Conservation (phyloP, 2,329 filamentous ascomycete species). For the Penicillium sp. region DNA sequence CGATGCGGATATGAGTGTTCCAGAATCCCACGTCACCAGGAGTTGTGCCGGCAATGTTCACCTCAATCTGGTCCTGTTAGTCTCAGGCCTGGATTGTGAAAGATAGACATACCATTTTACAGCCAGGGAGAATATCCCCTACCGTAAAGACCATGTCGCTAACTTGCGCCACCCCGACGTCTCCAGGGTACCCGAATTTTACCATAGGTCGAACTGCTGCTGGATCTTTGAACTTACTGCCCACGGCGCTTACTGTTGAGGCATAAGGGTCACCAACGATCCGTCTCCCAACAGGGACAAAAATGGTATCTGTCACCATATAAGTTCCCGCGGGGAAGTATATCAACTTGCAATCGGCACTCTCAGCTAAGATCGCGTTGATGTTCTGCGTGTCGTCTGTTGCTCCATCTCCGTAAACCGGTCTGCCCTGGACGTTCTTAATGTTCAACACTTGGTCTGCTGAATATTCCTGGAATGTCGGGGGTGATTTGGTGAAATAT, state of each 20-base stretch:
- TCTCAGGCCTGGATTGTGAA: background rate
- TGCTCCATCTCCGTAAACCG: constrained; percentile 50
- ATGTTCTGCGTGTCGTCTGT: constrained; percentile 46
- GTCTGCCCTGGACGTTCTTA: constrained; percentile 47
- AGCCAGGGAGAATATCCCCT: constrained; percentile 50
- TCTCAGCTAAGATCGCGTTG: constrained; percentile 37
- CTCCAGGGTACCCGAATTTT: constrained; percentile 55
- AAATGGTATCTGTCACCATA: constrained; percentile 52
- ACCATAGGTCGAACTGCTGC: constrained; percentile 54
- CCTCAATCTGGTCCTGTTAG: constrained; percentile 42
- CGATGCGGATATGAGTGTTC: constrained; percentile 53
- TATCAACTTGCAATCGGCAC: constrained; percentile 54
- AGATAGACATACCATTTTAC: constrained; percentile 39
- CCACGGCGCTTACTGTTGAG: constrained; percentile 55
- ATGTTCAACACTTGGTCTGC: constrained; percentile 52
- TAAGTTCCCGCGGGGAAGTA: constrained; percentile 64
- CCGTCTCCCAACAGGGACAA: constrained; percentile 53
- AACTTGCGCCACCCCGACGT: constrained; percentile 55
- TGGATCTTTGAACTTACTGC: constrained; percentile 51
- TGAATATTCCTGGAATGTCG: constrained; percentile 51
- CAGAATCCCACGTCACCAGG: constrained; percentile 59
- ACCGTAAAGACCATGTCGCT: constrained; percentile 59
- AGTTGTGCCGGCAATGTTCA: constrained; percentile 54
- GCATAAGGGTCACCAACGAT: constrained; percentile 60
- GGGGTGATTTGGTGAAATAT: constrained; percentile 49